phyloP scores from a whole-genome alignment of 805 yeast species.

The Teunomyces gatunensis region DNA sequence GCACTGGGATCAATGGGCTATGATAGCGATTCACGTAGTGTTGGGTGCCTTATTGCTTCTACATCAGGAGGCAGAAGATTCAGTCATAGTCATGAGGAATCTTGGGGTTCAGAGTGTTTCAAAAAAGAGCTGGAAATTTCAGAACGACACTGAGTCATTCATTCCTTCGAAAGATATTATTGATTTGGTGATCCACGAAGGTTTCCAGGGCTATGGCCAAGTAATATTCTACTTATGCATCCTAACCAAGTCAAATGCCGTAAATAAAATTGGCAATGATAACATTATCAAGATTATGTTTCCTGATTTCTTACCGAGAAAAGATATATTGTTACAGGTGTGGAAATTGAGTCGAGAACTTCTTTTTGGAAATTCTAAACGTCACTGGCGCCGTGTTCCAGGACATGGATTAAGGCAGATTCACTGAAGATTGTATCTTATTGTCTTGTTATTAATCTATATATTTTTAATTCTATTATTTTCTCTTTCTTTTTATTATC shows the following conservation, averaged over 20 bases:
- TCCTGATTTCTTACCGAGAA: constrained; percentile 42
- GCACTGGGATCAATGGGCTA: neutral
- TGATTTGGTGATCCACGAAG: constrained; percentile 74
- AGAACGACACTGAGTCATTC: constrained; percentile 36
- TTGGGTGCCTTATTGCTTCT: constrained; percentile 14
- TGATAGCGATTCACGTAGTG: neutral
- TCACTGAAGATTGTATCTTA: neutral
- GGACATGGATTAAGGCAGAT: constrained; percentile 33
- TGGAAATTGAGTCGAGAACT: constrained; percentile 38
- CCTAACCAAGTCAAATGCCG: constrained; percentile 38
- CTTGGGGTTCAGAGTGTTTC: constrained; percentile 48
- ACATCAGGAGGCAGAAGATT: constrained; percentile 40
- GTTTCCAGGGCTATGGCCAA: constrained; percentile 61
- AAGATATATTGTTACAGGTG: constrained; percentile 37
- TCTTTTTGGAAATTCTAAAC: constrained; percentile 28
- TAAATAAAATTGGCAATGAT: constrained; percentile 9
- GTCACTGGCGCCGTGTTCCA: constrained; percentile 36
- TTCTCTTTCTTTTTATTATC: neutral
- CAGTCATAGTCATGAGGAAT: constrained; percentile 40
- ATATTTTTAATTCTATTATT: neutral
- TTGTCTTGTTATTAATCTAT: neutral
- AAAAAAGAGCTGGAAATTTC: constrained; percentile 18
- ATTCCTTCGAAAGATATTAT: constrained; percentile 55
- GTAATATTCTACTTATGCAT: constrained; percentile 65
- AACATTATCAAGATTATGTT: constrained; percentile 35